Evolutionary conservation across 257 asterid genomes (phyloP).

Genomic region (Lycium barbarum): DNA sequence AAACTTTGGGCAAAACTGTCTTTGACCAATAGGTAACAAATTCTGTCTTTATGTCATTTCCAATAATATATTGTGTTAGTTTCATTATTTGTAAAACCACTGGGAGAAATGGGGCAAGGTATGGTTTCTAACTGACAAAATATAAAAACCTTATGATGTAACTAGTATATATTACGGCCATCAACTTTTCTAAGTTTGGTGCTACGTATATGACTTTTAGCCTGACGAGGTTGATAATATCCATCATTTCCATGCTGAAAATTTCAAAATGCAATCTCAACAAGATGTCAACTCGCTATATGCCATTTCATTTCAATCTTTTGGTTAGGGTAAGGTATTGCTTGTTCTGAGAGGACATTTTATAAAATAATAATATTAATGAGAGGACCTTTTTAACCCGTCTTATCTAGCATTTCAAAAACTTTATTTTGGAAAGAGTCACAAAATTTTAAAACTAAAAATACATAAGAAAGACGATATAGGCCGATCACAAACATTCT

Average conservation of each 20-base stretch:
- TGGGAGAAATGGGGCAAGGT: background rate
- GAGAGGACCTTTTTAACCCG: background rate
- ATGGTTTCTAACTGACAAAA: conserved; percentile 16
- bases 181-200: conserved; percentile 1
- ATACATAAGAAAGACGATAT: background rate
- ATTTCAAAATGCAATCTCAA: conserved; percentile 3
- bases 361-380: background rate
- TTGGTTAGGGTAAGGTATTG: background rate
- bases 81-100: background rate
- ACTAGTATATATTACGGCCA: conserved; percentile 3
- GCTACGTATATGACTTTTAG: background rate
- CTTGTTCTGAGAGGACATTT: background rate
- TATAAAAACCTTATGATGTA: background rate
- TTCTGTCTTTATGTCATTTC: background rate
- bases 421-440: no score
- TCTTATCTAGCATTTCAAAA: no score
- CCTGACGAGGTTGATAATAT: background rate
- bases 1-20: background rate
- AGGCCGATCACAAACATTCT: no score
- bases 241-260: conserved; percentile 9
- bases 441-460: background rate
- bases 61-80: conserved; percentile 6
- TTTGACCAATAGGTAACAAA: background rate
- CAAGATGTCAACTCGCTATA: background rate
- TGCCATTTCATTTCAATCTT: background rate